phyloP scores from a whole-genome alignment of 768 basidiomycete species.

The Cystobasidium tubakii region DNA sequence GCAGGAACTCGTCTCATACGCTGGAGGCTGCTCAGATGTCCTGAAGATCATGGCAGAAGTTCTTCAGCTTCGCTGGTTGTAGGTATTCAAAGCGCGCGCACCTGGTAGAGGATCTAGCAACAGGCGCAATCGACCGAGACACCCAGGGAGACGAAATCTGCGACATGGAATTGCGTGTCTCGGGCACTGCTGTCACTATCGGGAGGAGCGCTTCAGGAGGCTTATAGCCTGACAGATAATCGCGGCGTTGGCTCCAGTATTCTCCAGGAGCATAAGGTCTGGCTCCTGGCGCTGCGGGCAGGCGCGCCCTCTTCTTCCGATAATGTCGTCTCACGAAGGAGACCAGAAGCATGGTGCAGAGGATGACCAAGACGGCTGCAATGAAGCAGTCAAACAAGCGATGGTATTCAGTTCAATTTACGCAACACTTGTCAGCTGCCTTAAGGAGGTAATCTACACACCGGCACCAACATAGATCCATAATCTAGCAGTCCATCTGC shows the following conservation, averaged over 20 bases:
- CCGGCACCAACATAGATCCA: conserved; percentile 7
- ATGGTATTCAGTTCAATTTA: background rate
- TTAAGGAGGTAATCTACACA: background rate
- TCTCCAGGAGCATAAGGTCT: conserved; percentile 10
- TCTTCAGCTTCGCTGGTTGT: no score
- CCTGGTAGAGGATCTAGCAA: background rate
- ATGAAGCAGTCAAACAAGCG: background rate
- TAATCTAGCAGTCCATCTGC: background rate
- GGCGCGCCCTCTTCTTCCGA: background rate
- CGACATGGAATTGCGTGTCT: background rate
- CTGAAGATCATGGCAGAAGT: background rate
- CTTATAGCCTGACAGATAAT: conserved; percentile 9
- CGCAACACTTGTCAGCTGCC: background rate
- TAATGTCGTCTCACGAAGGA: background rate
- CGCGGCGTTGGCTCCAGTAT: conserved; percentile 15
- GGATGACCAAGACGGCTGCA: background rate
- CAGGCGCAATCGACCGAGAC: background rate
- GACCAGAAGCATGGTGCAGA: background rate
- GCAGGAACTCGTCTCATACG: background rate
- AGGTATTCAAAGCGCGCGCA: background rate
- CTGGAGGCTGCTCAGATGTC: background rate
- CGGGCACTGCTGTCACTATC: background rate
- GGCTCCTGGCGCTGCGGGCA: conserved; percentile 16
- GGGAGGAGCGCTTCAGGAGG: conserved; percentile 9
- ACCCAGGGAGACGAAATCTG: background rate